phyloP scores from a whole-genome alignment of 2,329 filamentous ascomycete genomes.

The Penicillium sp. region DNA sequence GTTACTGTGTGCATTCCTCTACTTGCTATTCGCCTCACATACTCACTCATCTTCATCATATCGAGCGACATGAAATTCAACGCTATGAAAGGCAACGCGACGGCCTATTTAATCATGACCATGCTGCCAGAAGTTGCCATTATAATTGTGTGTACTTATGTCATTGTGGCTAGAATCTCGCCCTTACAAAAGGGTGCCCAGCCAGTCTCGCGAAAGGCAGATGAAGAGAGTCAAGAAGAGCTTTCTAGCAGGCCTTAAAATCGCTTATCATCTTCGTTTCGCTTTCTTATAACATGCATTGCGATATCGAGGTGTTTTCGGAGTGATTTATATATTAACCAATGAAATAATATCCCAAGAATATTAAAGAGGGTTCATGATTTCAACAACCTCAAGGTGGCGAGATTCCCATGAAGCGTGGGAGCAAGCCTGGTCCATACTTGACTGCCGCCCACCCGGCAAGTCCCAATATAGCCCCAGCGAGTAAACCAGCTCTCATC shows the following conservation, averaged over 20 bases:
- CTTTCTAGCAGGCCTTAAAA: background rate
- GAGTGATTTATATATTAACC: background rate
- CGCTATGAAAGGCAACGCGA: constrained; percentile 18
- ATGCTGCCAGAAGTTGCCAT: constrained; percentile 18
- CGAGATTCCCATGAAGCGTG: background rate
- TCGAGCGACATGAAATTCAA: constrained; percentile 18
- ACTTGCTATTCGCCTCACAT: constrained; percentile 15
- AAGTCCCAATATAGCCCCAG: constrained; percentile 15
- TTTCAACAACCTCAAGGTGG: background rate
- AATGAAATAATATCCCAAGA: background rate
- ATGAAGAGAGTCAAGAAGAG: background rate
- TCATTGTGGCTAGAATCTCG: background rate
- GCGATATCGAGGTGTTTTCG: background rate
- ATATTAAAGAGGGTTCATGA: background rate
- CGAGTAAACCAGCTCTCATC: constrained; percentile 15
- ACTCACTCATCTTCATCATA: constrained; percentile 17
- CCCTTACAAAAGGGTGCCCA: background rate
- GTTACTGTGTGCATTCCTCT: constrained; percentile 14
- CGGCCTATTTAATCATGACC: constrained; percentile 18
- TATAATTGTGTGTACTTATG: constrained; percentile 8
- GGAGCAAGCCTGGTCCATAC: constrained; percentile 13
- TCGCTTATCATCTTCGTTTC: background rate
- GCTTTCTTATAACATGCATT: no score
- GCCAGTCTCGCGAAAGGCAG: background rate
- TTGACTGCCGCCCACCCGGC: constrained; percentile 14